Evolutionary conservation across 805 yeast species (phyloP), one percentile per base, ranked within the genome.

Genomic region (Saccharomycopsis fermentans): DNA sequence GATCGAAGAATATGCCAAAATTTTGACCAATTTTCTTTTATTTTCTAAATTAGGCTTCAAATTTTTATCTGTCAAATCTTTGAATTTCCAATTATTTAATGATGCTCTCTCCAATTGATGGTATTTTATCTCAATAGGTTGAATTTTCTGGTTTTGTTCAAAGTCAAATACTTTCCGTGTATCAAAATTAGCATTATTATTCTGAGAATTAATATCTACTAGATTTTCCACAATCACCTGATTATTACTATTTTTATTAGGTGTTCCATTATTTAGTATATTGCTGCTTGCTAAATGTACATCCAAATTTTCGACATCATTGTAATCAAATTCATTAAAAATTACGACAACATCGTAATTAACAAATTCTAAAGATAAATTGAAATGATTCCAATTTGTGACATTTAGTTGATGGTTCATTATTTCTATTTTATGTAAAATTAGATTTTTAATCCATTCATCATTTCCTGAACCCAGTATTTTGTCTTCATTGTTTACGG

Each of bases 41-140:
- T 85, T 77, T 65, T 83, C 86, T 3, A 96, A 86, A 19, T 92
- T 86, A 1, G 99, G 99, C 65, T 91, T 89, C 53, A 89, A 75
- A 59, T 90, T 97, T 64, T 82, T 83, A 67, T 91, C 98, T 39
- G 61, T 52, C 14, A 56, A 21, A 37, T 53, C 54, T 32, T 56
- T 54, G 52, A 56, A 59, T 34, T 52, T 59, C 29, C 87, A 79
- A 1, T 88, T 79, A 55, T 85, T 81, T 66, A 87, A 86, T 64
- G 91, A 89, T 54, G 87, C 81, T 70, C 97, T 85, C 63, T 91
- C 94, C 56, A 92, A 72, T 59, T 86, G 82, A 63, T 96, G 82
- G 67, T 86, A 90, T 68, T 92, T 94, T 63, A 83, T 79, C 67
- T 94, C 98, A 24, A 94, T 84, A 1, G 97, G 96, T 65, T 92